Evolutionary conservation across 169 alveolate genomes (phyloP).

Genomic region (Plasmodium knowlesi): DNA sequence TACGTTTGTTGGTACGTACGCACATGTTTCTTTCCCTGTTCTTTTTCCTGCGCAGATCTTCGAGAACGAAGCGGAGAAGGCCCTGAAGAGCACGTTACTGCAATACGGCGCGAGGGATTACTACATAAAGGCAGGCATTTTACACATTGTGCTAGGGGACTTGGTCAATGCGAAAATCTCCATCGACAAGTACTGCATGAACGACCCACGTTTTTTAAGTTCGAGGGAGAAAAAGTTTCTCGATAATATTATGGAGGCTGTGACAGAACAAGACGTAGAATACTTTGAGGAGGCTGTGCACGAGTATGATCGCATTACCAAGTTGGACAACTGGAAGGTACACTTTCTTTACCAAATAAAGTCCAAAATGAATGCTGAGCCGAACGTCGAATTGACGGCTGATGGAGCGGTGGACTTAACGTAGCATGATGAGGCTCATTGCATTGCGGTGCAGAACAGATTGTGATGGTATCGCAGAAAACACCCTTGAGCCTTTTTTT

Average conservation of each 20-base stretch:
- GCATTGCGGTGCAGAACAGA: neutral
- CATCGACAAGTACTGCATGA: conserved; percentile 51
- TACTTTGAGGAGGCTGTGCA: conserved; percentile 57
- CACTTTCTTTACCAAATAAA: conserved; percentile 57
- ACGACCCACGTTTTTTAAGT: conserved; percentile 55
- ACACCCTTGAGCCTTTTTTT: neutral
- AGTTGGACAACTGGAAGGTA: conserved; percentile 61
- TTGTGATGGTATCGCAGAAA: neutral
- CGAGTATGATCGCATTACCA: conserved; percentile 65
- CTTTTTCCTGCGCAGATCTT: conserved; percentile 18
- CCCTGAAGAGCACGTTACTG: conserved; percentile 56
- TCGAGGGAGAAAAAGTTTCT: conserved; percentile 57
- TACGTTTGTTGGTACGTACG: neutral
- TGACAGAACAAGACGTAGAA: conserved; percentile 54
- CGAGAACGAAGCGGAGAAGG: conserved; percentile 77
- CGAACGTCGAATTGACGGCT: conserved; percentile 50
- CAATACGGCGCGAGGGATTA: conserved; percentile 77
- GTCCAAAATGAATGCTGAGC: conserved; percentile 43
- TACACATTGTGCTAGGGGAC: conserved; percentile 69
- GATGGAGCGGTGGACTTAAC: conserved; percentile 65
- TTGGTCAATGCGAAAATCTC: conserved; percentile 70
- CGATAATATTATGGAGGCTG: conserved; percentile 59
- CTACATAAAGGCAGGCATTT: conserved; percentile 78
- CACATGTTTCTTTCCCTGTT: neutral
- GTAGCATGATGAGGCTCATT: neutral